Evolutionary conservation across 2,329 filamentous ascomycete genomes (phyloP), one percentile per base, ranked within the genome.

Genomic region (Fusarium odoratissimum): DNA sequence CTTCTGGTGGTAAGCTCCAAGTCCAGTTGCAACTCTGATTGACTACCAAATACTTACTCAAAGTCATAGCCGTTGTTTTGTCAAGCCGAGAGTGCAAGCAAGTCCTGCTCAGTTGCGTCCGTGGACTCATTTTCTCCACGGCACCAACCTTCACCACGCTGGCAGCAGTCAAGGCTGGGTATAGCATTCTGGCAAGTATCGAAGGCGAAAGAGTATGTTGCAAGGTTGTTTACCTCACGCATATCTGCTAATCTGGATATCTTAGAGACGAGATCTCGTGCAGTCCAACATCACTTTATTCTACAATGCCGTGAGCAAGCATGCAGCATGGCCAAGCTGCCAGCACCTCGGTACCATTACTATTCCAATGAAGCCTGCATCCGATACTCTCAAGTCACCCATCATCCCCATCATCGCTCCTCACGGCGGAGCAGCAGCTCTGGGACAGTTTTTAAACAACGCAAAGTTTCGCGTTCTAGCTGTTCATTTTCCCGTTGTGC

Each of bases 161-260:
- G 38, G 48, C n/a, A 1, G 58, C 58, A 25, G 31, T 60, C 23
- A 60, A 31, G 11, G 38, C 5, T n/a, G 31, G 58, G 3, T 56
- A 61, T 4, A 45, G 16, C 6, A 37, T 61, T 6, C 7, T 61
- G 8, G 38, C 40, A 2, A 45, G 25, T 25, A 11, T 8, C 3
- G 38, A 61, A 37, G 49, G 58, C 1, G 2, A 56, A 44, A 61
- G 16, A 17, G 58, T 56, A 44, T 3, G 49, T 42, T 12, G 7
- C 6, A 19, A 3, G 5, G 3, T 3, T 8, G 6, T 6, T 8
- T 5, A 1, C 0, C 4, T n/a, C 4, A 30, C 0, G 7, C 2
- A 13, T 6, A 17, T 5, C 19, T 11, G 4, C 38, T 56, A 14
- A 56, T 21, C 0, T 7, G 12, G 4, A 16, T 5, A 30, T 0